These are phyloP conservation scores for Penicillium thymicola DNA, from an alignment of 2,329 filamentous ascomycete species.

Conservation along the genomic window DNA sequence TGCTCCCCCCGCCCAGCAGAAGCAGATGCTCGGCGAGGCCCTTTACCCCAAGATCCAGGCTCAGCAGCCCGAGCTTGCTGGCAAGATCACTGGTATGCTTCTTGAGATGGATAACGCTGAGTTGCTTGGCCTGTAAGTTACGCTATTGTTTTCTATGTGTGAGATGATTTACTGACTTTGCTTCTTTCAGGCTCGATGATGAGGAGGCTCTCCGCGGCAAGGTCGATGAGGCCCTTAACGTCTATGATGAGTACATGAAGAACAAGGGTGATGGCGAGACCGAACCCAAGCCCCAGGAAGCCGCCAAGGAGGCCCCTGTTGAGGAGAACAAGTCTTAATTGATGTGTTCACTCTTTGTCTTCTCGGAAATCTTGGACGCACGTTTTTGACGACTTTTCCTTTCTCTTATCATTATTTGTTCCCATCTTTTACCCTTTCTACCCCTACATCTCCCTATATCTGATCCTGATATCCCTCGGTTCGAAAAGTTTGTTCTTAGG, in stretches of 20 bases:
- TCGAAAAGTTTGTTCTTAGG: conserved; percentile 41
- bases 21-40: conserved; percentile 96
- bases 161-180: conserved; percentile 15
- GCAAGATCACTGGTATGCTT: conserved; percentile 99
- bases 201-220: conserved; percentile 85
- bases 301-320: conserved; percentile 41
- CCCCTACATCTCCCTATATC: conserved; percentile 23
- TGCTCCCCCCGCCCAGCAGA: conserved; percentile 73
- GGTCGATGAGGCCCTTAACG: conserved; percentile 93
- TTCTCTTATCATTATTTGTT: conserved; percentile 26
- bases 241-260: conserved; percentile 99
- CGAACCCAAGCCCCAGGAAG: conserved; percentile 47
- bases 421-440: conserved; percentile 20
- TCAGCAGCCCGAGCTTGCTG: conserved; percentile 91
- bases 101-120: conserved; percentile 98
- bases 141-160: neutral
- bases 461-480: conserved; percentile 44
- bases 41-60: conserved; percentile 98
- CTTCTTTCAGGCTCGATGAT: conserved; percentile 70
- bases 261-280: conserved; percentile 57
- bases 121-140: conserved; percentile 87
- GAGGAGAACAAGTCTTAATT: conserved; percentile 43
- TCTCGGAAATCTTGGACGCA: conserved; percentile 33
- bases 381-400: conserved; percentile 37
- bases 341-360: conserved; percentile 21